phyloP scores from a whole-genome alignment of 225 moss, liverwort and hornwort species.

The Neckera pumila region DNA sequence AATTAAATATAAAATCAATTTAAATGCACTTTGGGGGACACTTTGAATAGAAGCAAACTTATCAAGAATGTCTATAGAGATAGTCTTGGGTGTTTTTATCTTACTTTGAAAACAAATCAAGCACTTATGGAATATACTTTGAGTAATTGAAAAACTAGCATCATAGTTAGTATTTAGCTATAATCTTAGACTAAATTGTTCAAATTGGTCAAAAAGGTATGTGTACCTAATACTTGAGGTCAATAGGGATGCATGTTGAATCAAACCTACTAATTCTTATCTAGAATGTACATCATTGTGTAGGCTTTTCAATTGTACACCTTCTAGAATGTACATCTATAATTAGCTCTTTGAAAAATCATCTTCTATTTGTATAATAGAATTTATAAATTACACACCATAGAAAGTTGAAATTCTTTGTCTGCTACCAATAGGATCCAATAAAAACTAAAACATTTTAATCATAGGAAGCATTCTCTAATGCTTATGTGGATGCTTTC shows the following conservation, averaged over 20 bases:
- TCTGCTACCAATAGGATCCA: not conserved
- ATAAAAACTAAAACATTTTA: not conserved
- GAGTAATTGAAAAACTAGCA: too few relatives aligned
- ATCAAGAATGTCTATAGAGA: too few relatives aligned
- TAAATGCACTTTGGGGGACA: too few relatives aligned
- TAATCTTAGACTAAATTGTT: not conserved
- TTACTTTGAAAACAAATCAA: too few relatives aligned
- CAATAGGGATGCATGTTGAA: fast-evolving
- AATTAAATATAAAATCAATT: too few relatives aligned
- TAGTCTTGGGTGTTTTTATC: too few relatives aligned
- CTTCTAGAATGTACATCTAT: not conserved
- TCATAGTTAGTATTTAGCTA: fast-evolving
- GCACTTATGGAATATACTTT: too few relatives aligned
- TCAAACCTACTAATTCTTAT: not conserved
- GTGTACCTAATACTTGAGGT: too few relatives aligned
- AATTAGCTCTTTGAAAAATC: not conserved
- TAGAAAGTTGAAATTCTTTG: not conserved
- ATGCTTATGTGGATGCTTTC: not conserved
- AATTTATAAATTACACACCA: too few relatives aligned
- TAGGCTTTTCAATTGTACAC: not conserved
- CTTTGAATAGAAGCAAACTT: too few relatives aligned
- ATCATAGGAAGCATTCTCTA: not conserved
- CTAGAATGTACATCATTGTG: too few relatives aligned
- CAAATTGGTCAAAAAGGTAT: not conserved
- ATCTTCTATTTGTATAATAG: not conserved